Evolutionary conservation across 129 eudicot species (phyloP).

Genomic region (Oenanthe sinensis): DNA sequence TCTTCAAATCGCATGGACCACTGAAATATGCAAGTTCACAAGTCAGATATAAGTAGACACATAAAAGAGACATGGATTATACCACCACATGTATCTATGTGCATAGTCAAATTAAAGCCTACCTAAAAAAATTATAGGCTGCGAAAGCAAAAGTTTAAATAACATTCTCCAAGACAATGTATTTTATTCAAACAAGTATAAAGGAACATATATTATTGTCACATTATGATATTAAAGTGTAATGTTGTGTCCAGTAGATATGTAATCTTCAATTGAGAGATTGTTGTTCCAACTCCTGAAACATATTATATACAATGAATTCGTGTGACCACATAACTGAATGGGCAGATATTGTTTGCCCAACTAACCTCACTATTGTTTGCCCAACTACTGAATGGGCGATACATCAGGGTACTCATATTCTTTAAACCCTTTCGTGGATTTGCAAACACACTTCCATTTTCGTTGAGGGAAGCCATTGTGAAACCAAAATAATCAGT

Average conservation of each 20-base stretch:
- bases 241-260: neutral
- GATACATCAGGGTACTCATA: conserved; percentile 93
- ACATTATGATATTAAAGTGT: neutral
- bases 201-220: neutral
- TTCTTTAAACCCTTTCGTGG: conserved; percentile 86
- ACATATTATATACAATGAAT: neutral
- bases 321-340: neutral
- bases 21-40: conserved; percentile 31
- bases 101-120: neutral
- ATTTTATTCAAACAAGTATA: neutral
- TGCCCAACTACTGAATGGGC: conserved; percentile 96
- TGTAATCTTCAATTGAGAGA: neutral
- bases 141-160: neutral
- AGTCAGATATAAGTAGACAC: neutral
- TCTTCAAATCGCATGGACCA: conserved; percentile 98
- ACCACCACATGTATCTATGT: neutral
- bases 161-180: neutral
- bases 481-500: conserved; percentile 97
- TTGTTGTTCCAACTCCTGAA: neutral
- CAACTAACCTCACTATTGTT: conserved; percentile 96
- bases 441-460: conserved; percentile 90
- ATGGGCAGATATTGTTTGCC: conserved; percentile 66
- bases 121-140: neutral
- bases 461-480: conserved; percentile 87
- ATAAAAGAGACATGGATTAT: neutral